Evolutionary conservation across 768 basidiomycete species (phyloP).

Genomic region (Mycena vulgaris): DNA sequence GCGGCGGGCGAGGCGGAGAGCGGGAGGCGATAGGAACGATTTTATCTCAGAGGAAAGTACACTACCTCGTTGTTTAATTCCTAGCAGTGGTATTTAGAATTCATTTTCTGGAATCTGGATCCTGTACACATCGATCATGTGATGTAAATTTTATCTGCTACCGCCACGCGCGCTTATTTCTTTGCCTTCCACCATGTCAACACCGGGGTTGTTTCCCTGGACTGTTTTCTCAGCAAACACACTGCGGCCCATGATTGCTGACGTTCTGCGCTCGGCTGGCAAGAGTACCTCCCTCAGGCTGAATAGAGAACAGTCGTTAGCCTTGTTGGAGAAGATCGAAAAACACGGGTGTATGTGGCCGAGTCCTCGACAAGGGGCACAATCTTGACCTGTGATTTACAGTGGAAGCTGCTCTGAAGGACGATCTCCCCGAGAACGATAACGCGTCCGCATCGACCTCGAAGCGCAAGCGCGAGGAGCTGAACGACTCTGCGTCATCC

Average conservation of each 20-base stretch:
- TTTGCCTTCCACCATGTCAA: constrained; percentile 16
- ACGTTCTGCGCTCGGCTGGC: constrained; percentile 24
- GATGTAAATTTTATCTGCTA: constrained; percentile 17
- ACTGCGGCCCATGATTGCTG: constrained; percentile 31
- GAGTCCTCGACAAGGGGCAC: not conserved
- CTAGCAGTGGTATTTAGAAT: not conserved
- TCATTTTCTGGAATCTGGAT: not conserved
- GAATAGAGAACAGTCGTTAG: constrained; percentile 26
- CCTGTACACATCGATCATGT: not conserved
- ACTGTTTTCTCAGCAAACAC: constrained; percentile 31
- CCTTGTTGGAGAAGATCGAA: constrained; percentile 28
- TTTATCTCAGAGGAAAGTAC: constrained; percentile 12
- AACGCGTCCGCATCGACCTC: not conserved
- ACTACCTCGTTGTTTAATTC: constrained; percentile 21
- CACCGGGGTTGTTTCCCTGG: constrained; percentile 33
- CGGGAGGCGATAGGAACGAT: constrained; percentile 29
- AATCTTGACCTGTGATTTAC: not conserved
- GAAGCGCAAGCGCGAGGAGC: constrained; percentile 33
- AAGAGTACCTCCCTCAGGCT: not conserved
- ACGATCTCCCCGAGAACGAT: not conserved
- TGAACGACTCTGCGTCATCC: not conserved
- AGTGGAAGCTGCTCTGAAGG: constrained; percentile 32
- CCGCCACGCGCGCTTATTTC: not conserved
- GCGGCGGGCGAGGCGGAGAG: constrained; percentile 55
- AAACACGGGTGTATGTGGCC: constrained; percentile 33